Evolutionary conservation across 371 early-diverging fungal species (phyloP).

Genomic region (Apophysomyces elegans): DNA sequence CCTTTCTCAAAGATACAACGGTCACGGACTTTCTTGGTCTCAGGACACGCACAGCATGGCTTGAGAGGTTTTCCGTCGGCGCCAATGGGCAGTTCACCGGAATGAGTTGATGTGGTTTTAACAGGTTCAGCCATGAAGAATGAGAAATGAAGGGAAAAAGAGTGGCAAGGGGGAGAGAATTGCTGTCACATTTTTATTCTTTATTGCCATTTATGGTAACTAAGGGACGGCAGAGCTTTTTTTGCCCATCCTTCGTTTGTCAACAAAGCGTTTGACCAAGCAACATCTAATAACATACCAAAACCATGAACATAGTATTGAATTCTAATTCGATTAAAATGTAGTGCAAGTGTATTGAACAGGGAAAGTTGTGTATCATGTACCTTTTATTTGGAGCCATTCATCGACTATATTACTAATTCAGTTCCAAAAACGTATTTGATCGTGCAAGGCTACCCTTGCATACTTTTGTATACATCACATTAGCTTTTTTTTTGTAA

Average conservation of each 20-base stretch:
- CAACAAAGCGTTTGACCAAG: background rate
- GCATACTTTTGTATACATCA: too few relatives aligned
- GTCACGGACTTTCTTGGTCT: conserved; percentile 91
- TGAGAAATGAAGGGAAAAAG: conserved; percentile 3
- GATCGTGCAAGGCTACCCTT: too few relatives aligned
- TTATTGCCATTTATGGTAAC: background rate
- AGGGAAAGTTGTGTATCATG: too few relatives aligned
- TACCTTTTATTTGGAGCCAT: too few relatives aligned
- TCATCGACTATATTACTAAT: too few relatives aligned
- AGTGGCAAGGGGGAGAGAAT: background rate
- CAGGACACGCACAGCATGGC: conserved; percentile 97
- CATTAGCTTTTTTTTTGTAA: too few relatives aligned
- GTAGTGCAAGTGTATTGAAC: too few relatives aligned
- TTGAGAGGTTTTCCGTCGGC: conserved; percentile 74
- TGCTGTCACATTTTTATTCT: background rate
- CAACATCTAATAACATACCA: too few relatives aligned
- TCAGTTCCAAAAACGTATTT: too few relatives aligned
- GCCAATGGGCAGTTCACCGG: conserved; percentile 52
- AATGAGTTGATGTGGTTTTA: conserved; percentile 49
- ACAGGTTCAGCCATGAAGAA: conserved; percentile 41
- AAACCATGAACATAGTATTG: too few relatives aligned
- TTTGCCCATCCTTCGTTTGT: background rate
- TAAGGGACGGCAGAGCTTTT: background rate
- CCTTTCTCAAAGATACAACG: conserved; percentile 88
- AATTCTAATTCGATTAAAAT: too few relatives aligned